These are phyloP conservation scores for Trypanosoma lewisi DNA, from an alignment of 208 protist species.

Conservation along the genomic window DNA sequence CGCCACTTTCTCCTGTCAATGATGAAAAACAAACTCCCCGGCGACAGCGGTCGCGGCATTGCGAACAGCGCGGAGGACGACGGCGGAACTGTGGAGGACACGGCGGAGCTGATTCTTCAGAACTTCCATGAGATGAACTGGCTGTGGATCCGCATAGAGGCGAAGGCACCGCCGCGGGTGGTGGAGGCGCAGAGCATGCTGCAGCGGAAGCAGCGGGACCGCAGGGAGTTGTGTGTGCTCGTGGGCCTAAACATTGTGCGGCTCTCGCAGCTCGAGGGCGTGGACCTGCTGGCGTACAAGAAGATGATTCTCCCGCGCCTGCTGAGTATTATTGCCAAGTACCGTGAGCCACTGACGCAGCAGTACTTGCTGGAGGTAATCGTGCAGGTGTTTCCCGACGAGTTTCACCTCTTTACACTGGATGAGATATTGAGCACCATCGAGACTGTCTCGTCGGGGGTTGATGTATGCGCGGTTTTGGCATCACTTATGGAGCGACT, in stretches of 20 bases:
- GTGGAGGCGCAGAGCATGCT: constrained; percentile 20
- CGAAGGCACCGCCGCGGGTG: constrained; percentile 52
- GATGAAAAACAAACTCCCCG: constrained; percentile 96
- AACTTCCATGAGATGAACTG: constrained; percentile 99
- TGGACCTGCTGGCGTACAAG: constrained; percentile 91
- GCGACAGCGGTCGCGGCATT: constrained; percentile 58
- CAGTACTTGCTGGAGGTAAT: constrained; percentile 98
- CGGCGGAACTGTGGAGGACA: constrained; percentile 89
- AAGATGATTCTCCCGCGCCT: constrained; percentile 82
- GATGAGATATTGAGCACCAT: constrained; percentile 75
- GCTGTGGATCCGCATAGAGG: constrained; percentile 98
- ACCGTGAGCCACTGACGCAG: constrained; percentile 96
- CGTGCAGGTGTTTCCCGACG: constrained; percentile 98
- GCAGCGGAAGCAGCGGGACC: constrained; percentile 86
- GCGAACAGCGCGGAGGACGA: constrained; percentile 17
- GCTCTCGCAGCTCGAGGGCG: constrained; percentile 94
- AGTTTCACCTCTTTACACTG: constrained; percentile 97
- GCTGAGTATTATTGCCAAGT: constrained; percentile 91
- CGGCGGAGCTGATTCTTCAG: constrained; percentile 94
- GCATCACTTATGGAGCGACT: constrained; percentile 89
- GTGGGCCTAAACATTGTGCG: constrained; percentile 97
- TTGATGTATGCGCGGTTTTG: constrained; percentile 91
- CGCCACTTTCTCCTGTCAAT: constrained; percentile 96
- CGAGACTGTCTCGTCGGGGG: constrained; percentile 62
- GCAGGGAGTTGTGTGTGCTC: constrained; percentile 94